phyloP scores from a whole-genome alignment of 257 asterid species.

The Haberlea rhodopensis region DNA sequence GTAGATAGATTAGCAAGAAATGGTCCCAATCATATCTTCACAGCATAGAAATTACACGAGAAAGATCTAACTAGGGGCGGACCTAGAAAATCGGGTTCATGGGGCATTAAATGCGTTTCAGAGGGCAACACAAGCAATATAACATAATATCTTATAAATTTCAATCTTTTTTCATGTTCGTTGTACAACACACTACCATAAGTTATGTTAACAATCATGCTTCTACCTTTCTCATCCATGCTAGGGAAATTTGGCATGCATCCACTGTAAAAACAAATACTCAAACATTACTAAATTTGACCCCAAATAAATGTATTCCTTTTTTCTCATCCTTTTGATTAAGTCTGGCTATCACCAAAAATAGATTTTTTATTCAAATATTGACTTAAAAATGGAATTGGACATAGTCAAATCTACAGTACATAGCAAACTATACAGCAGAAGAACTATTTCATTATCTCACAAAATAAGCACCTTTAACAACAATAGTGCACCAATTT shows the following conservation, averaged over 20 bases:
- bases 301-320: no score
- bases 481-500: constrained; percentile 5
- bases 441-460: constrained; percentile 3
- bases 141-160: neutral
- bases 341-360: neutral
- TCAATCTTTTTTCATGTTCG: neutral
- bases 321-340: neutral
- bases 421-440: neutral
- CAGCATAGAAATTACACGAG: no score
- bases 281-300: constrained; percentile 5
- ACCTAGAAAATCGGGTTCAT: neutral
- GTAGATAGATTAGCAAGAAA: neutral
- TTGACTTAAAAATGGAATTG: neutral
- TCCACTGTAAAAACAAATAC: constrained; percentile 10
- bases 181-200: constrained; percentile 8
- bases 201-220: constrained; percentile 13
- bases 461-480: constrained; percentile 16
- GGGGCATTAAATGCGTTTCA: neutral
- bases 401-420: constrained; percentile 6
- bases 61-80: no score
- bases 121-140: neutral
- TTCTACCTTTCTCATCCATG: constrained; percentile 7
- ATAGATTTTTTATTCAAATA: no score
- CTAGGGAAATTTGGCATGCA: neutral
- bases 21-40: no score